phyloP scores from a whole-genome alignment of 257 asterid species.

The Jasminum sambac region DNA sequence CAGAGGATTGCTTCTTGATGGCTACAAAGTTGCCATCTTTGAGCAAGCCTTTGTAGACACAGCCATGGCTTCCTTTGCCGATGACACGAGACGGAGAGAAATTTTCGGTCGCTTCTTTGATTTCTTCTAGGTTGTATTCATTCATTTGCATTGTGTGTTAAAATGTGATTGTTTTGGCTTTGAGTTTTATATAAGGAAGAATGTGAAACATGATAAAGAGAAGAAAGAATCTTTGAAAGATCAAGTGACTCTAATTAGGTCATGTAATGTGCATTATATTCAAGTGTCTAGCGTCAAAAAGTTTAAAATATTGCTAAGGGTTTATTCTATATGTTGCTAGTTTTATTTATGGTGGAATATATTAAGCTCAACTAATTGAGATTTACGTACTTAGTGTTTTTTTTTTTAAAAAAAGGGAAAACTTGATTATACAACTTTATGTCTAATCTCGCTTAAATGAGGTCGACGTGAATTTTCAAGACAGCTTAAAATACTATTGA shows the following conservation, averaged over 20 bases:
- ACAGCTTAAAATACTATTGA: too few species aligned
- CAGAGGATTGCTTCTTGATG: constrained; percentile 62
- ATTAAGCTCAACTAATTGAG: too few species aligned
- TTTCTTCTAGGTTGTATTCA: constrained; percentile 43
- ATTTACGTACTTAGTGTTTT: too few species aligned
- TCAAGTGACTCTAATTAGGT: background rate
- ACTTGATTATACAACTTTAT: too few species aligned
- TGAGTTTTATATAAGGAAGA: background rate
- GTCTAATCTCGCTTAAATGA: too few species aligned
- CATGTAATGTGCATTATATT: background rate
- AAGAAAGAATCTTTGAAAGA: background rate
- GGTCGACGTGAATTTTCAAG: too few species aligned
- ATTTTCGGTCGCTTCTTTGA: constrained; percentile 49
- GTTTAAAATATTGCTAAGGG: too few species aligned
- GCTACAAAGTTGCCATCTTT: constrained; percentile 50
- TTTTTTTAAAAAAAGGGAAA: too few species aligned
- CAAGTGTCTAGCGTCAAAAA: background rate
- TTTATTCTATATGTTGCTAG: too few species aligned
- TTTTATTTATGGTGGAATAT: background rate
- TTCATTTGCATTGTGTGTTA: constrained; percentile 30
- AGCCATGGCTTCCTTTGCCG: constrained; percentile 88
- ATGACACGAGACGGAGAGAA: constrained; percentile 54
- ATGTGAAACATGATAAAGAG: background rate
- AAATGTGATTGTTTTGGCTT: background rate
- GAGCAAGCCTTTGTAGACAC: constrained; percentile 50